A percentile compares a stretch with the other conserved stretches of the same genome.
These are phyloP conservation scores for Coemansia sp. DNA, from an alignment of 192 early-diverging fungal genomes.

Conservation along the genomic window DNA sequence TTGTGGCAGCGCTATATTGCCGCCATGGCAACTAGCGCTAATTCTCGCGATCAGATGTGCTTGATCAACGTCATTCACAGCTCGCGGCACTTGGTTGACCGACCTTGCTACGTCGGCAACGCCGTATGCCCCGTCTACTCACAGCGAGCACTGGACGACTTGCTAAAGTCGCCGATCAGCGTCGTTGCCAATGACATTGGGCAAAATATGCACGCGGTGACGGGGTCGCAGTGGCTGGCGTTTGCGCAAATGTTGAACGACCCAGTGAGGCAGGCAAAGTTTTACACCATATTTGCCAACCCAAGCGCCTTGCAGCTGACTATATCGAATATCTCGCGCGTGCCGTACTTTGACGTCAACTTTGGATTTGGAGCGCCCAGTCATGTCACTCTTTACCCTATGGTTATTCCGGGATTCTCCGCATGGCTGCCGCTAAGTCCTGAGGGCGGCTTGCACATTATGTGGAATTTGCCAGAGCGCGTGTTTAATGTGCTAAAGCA, in stretches of 20 bases:
- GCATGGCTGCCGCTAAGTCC: constrained; percentile 28
- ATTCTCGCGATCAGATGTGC: not conserved
- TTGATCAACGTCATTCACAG: constrained; percentile 41
- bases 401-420: constrained; percentile 44
- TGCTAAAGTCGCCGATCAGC: not conserved
- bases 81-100: constrained; percentile 17
- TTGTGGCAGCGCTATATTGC: constrained; percentile 45
- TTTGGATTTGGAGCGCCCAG: constrained; percentile 45
- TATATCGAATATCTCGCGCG: constrained; percentile 38
- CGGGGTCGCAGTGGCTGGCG: constrained; percentile 29
- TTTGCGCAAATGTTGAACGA: constrained; percentile 20
- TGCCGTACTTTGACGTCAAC: constrained; percentile 29
- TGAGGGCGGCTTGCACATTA: constrained; percentile 35
- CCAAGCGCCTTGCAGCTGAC: constrained; percentile 31
- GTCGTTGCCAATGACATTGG: constrained; percentile 27
- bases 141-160: not conserved
- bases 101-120: constrained; percentile 41
- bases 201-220: constrained; percentile 21
- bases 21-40: not conserved
- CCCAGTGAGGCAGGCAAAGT: constrained; percentile 25
- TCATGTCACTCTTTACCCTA: constrained; percentile 35
- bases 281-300: constrained; percentile 41
- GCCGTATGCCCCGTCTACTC: constrained; percentile 44
- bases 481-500: constrained; percentile 8
- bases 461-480: constrained; percentile 35